Conservation (phyloP, 2,329 filamentous ascomycete genomes). For the Coniella vitis region DNA sequence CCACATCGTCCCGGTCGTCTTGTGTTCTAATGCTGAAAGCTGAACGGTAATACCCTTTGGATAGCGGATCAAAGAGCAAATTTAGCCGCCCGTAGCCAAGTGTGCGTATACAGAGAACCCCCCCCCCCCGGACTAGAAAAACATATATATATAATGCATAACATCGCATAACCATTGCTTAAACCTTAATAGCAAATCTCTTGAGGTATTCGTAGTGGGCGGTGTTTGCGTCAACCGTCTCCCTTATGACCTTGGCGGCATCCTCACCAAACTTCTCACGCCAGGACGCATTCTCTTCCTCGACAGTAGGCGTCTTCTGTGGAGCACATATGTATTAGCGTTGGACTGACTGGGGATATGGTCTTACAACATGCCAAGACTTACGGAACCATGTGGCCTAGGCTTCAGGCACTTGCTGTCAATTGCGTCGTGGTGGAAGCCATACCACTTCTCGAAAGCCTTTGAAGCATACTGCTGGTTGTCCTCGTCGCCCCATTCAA, state of each 20-base stretch:
- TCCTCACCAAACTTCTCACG: slow-evolving; percentile 65
- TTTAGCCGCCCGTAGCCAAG: not conserved
- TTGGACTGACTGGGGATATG: not conserved
- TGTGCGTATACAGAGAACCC: slow-evolving; percentile 5
- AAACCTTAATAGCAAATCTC: slow-evolving; percentile 63
- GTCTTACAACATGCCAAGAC: slow-evolving; percentile 20
- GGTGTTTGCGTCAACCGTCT: slow-evolving; percentile 65
- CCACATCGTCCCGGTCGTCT: too few relatives aligned
- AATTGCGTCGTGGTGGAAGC: slow-evolving; percentile 94
- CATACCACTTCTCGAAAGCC: slow-evolving; percentile 93
- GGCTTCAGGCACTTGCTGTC: slow-evolving; percentile 70
- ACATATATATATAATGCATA: slow-evolving; percentile 16
- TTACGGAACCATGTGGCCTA: slow-evolving; percentile 55
- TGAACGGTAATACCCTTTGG: not conserved
- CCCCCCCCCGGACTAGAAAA: not conserved
- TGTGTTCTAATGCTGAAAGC: not conserved
- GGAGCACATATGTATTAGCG: slow-evolving; percentile 5
- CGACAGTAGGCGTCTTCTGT: slow-evolving; percentile 55
- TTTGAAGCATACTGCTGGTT: slow-evolving; percentile 61
- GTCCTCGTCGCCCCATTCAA: slow-evolving; percentile 74
- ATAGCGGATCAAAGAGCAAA: not conserved
- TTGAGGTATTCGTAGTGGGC: slow-evolving; percentile 76
- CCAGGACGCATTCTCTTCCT: slow-evolving; percentile 67
- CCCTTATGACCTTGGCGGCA: slow-evolving; percentile 61
- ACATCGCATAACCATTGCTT: slow-evolving; percentile 16